These are phyloP conservation scores for Fraxinus greggii DNA, from an alignment of 305 asterid species.

Conservation along the genomic window DNA sequence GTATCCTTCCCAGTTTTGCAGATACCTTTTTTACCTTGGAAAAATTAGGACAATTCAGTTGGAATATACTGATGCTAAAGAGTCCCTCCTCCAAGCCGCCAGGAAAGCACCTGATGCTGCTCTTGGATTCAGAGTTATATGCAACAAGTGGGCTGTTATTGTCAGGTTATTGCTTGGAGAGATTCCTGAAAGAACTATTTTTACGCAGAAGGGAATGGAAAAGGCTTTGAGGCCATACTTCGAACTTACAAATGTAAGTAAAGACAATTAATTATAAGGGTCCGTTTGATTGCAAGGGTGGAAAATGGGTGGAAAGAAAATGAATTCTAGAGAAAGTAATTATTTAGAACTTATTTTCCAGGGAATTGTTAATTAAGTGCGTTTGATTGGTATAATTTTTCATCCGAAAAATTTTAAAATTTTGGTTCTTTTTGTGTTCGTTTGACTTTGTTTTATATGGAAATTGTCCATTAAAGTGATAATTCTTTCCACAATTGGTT, in stretches of 20 bases:
- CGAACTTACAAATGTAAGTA: constrained; percentile 91
- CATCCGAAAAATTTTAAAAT: too few species aligned
- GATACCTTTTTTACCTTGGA: constrained; percentile 91
- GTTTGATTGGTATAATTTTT: too few species aligned
- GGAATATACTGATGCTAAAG: constrained; percentile 97
- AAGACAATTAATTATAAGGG: not conserved
- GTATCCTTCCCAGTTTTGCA: constrained; percentile 60
- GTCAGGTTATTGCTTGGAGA: constrained; percentile 91
- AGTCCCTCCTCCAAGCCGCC: constrained; percentile 94
- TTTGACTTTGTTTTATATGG: too few species aligned
- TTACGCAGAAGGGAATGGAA: constrained; percentile 98
- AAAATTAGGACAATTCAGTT: constrained; percentile 91
- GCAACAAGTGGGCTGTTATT: constrained; percentile 93
- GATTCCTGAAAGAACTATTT: constrained; percentile 94
- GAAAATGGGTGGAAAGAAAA: too few species aligned
- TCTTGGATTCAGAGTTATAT: constrained; percentile 79
- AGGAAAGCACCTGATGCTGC: constrained; percentile 94
- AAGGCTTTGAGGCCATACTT: constrained; percentile 90
- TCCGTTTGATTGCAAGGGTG: too few species aligned
- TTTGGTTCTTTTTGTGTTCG: too few species aligned
- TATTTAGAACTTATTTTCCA: too few species aligned
- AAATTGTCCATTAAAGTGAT: too few species aligned
- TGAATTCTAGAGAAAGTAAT: too few species aligned
- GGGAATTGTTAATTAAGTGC: too few species aligned
- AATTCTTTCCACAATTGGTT: too few species aligned